Conservation (phyloP, 257 asterid genomes). For the Dorcoceras hygrometricum region DNA sequence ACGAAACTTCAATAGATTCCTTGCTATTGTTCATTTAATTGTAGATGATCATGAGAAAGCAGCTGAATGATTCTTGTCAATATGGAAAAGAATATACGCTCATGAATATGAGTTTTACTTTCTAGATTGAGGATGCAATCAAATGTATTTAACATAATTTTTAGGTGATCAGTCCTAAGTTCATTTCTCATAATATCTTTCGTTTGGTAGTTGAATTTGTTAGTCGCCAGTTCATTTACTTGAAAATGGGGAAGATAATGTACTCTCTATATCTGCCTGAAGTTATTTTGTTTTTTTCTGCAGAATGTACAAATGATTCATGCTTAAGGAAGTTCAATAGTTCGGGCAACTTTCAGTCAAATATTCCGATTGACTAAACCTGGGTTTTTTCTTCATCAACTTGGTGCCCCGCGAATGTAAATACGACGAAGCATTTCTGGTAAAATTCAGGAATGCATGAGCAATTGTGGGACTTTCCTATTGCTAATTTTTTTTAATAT, state of each 20-base stretch:
- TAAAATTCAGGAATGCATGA: background rate
- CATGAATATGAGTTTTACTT: background rate
- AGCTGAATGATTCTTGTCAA: background rate
- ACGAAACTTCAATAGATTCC: background rate
- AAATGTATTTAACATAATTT: background rate
- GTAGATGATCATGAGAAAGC: background rate
- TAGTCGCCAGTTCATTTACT: background rate
- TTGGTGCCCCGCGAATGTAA: background rate
- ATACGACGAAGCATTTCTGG: background rate
- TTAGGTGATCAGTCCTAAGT: slow-evolving; percentile 1
- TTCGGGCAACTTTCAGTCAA: background rate
- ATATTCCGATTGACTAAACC: background rate
- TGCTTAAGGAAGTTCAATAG: slow-evolving; percentile 3
- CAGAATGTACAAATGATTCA: slow-evolving; percentile 24
- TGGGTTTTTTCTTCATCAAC: background rate
- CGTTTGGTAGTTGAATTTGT: background rate
- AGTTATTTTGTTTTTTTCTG: background rate
- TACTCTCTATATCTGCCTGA: background rate
- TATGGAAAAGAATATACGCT: background rate
- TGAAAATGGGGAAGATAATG: background rate
- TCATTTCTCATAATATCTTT: background rate
- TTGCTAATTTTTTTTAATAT: background rate
- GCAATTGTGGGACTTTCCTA: background rate
- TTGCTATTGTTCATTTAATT: slow-evolving; percentile 4
- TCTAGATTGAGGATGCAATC: background rate